Conservation (phyloP, 352 stramenopile species). For the Discostella stelligera region DNA sequence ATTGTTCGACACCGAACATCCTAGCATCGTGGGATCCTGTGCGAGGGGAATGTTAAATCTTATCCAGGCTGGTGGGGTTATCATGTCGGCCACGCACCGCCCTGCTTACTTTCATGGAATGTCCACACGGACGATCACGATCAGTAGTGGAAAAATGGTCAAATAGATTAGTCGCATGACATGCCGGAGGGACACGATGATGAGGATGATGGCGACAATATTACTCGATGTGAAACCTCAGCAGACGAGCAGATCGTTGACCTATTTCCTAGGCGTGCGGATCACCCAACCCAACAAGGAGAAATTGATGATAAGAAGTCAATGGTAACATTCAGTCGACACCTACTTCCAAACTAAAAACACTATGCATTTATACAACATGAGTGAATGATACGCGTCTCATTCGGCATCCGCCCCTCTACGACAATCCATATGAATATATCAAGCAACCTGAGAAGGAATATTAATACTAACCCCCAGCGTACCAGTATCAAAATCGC, state of each 20-base stretch:
- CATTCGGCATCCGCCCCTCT: not conserved
- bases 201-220: too few species aligned
- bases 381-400: not conserved
- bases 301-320: not conserved
- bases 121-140: constrained; percentile 36
- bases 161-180: not conserved
- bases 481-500: constrained; percentile 39
- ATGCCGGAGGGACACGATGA: too few species aligned
- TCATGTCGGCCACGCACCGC: constrained; percentile 45
- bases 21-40: constrained; percentile 37
- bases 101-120: constrained; percentile 35
- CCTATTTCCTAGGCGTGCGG: too few species aligned
- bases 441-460: constrained; percentile 10
- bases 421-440: not conserved
- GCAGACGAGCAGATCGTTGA: too few species aligned
- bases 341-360: not conserved
- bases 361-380: not conserved
- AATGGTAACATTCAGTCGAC: not conserved
- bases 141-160: constrained; percentile 44
- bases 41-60: constrained; percentile 37
- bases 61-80: constrained; percentile 28
- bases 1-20: constrained; percentile 47
- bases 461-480: constrained; percentile 4
- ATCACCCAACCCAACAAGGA: too few species aligned
- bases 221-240: too few species aligned